Evolutionary conservation across 202 grass and related monocot species (phyloP), one percentile per base, ranked within the genome.

Genomic region (Cymbopogon flexuosus): DNA sequence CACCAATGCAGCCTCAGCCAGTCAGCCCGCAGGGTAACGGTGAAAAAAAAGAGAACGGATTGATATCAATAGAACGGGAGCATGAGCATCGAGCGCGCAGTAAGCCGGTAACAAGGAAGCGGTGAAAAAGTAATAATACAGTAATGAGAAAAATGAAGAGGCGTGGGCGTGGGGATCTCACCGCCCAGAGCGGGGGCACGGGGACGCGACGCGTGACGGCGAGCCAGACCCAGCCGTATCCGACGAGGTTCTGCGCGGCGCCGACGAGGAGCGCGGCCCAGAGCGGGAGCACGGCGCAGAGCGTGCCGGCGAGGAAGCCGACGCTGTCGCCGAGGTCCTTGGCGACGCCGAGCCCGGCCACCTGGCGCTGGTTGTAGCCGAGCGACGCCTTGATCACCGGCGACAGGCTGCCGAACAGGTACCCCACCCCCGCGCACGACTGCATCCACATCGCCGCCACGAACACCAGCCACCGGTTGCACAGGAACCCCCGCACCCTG

Each of bases 381-480:
- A 97, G 83, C 40, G 91, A 83, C 13, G 78, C 36, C 79, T 97
- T 97, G 87, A 97, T 92, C 30, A 86, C 87, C 15, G 94, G 94
- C 76, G 94, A 97, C 3, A 97, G 72, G 89, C 94, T 97, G 64
- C 89, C 94, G 65, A 94, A 97, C 47, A 97, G 83, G 94, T 97
- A 97, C 0, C 94, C 94, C 0, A 92, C 78, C 3, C 94, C 94
- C 1, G 91, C 91, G 68, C 79, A 89, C 5, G 94, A 90, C 83
- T 97, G 94, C 87, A 94, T 87, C 94, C 94, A 97, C 94, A 97
- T 97, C 19, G 94, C 91, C 71, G 94, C 91, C 62, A 97, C 94
- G 85, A 97, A 94, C 41, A 97, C 89, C 31, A 94, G 75, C 94
- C 94, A 97, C 52, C 91, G 67, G 78, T 92, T 94, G 18, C 64